phyloP scores from a whole-genome alignment of 129 eudicot species.

The Dittrichia graveolens region DNA sequence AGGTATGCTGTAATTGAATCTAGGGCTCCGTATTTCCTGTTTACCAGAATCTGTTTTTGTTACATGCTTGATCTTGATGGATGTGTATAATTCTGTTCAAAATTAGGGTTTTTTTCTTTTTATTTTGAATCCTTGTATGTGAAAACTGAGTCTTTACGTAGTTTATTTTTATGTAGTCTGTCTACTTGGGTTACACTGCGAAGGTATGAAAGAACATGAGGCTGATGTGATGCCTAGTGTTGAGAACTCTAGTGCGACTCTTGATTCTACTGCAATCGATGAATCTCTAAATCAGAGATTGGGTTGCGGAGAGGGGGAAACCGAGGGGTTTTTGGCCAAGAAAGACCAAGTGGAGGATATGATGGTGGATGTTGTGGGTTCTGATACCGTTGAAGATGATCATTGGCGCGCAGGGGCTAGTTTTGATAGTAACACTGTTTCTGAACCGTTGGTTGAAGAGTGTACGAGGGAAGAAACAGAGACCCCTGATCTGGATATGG shows the following conservation, averaged over 20 bases:
- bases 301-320: neutral
- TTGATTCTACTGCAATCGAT: constrained; percentile 16
- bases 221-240: constrained; percentile 42
- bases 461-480: constrained; percentile 13
- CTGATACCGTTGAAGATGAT: constrained; percentile 63
- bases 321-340: constrained; percentile 37
- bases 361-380: constrained; percentile 73
- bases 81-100: neutral
- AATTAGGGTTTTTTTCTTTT: constrained; percentile 17
- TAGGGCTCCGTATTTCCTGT: neutral
- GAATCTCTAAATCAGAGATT: neutral
- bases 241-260: constrained; percentile 2
- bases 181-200: constrained; percentile 32
- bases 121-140: neutral
- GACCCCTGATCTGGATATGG: neutral
- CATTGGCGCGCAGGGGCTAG: constrained; percentile 21
- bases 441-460: neutral
- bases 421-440: constrained; percentile 10
- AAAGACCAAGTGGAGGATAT: constrained; percentile 42
- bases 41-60: neutral
- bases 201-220: constrained; percentile 65
- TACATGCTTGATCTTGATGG: constrained; percentile 1
- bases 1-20: constrained; percentile 13
- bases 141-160: neutral
- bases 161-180: constrained; percentile 2